Percentiles rank a stretch among this genome's conserved stretches.
Evolutionary conservation across 169 alveolate species (phyloP).

Genomic region (Besnoitia besnoiti): DNA sequence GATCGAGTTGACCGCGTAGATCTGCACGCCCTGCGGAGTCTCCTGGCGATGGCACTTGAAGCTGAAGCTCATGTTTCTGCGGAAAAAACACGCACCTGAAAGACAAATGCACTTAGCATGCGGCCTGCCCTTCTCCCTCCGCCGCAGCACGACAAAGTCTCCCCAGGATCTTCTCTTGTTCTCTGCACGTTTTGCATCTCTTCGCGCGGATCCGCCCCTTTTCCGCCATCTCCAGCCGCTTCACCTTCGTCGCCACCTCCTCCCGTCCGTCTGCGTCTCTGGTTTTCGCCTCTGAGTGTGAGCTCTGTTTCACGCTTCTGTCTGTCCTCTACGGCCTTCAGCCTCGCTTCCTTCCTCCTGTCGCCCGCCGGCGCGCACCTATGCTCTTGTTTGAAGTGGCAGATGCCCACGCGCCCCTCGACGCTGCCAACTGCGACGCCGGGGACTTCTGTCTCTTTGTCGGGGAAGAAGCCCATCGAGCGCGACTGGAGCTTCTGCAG

Average conservation of each 20-base stretch:
- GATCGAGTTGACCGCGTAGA: constrained; percentile 64
- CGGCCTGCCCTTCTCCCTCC: not conserved
- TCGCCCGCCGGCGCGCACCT: constrained; percentile 17
- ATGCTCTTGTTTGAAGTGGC: constrained; percentile 49
- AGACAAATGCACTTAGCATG: not conserved
- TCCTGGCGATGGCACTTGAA: constrained; percentile 70
- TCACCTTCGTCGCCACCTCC: not conserved
- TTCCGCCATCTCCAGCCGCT: not conserved
- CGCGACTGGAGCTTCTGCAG: constrained; percentile 66
- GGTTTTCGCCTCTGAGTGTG: too few relatives aligned
- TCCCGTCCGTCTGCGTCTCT: not conserved
- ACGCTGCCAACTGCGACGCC: constrained; percentile 66
- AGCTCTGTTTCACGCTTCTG: not conserved
- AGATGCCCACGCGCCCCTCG: constrained; percentile 64
- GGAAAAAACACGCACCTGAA: not conserved
- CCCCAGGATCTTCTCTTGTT: not conserved
- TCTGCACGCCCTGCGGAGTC: constrained; percentile 53
- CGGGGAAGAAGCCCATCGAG: constrained; percentile 60
- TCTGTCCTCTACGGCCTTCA: not conserved
- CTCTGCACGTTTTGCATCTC: not conserved
- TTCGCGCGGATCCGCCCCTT: not conserved
- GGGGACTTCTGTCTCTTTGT: constrained; percentile 53
- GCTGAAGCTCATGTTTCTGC: constrained; percentile 64
- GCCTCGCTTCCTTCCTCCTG: too few relatives aligned
- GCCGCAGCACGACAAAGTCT: not conserved